Conservation (phyloP, 2,329 filamentous ascomycete genomes). For the Emergomyces pasteurianus region DNA sequence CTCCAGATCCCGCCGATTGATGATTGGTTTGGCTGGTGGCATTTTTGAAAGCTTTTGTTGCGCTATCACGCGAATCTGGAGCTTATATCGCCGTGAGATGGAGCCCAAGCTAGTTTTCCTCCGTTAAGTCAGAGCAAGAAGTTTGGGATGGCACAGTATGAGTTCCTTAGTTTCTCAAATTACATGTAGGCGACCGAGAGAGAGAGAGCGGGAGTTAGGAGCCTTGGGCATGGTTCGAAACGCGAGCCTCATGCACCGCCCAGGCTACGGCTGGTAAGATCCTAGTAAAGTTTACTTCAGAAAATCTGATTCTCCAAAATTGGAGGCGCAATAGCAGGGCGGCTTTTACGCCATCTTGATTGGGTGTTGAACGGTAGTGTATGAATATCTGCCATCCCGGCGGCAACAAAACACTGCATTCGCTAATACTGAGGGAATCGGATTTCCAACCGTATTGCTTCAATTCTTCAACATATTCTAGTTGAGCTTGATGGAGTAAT, state of each 20-base stretch:
- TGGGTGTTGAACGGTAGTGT: neutral
- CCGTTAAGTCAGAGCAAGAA: too few species aligned
- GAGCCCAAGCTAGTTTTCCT: neutral
- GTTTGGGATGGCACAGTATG: too few species aligned
- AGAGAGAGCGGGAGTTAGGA: neutral
- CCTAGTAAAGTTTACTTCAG: neutral
- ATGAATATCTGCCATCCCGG: neutral
- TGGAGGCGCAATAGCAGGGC: neutral
- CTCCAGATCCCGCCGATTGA: neutral
- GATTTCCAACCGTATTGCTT: neutral
- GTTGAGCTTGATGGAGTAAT: neutral
- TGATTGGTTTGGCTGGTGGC: neutral
- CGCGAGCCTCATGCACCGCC: neutral
- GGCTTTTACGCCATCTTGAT: neutral
- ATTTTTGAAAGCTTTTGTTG: neutral
- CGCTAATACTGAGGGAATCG: neutral
- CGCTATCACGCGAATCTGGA: neutral
- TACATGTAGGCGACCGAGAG: neutral
- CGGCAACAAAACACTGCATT: neutral
- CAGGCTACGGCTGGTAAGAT: neutral
- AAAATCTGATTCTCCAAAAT: neutral
- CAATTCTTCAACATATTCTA: neutral
- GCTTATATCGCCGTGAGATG: neutral
- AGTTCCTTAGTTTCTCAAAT: neutral
- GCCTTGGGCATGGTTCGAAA: neutral